Evolutionary conservation across 257 asterid genomes (phyloP).

Genomic region (Solanum medicagineum): DNA sequence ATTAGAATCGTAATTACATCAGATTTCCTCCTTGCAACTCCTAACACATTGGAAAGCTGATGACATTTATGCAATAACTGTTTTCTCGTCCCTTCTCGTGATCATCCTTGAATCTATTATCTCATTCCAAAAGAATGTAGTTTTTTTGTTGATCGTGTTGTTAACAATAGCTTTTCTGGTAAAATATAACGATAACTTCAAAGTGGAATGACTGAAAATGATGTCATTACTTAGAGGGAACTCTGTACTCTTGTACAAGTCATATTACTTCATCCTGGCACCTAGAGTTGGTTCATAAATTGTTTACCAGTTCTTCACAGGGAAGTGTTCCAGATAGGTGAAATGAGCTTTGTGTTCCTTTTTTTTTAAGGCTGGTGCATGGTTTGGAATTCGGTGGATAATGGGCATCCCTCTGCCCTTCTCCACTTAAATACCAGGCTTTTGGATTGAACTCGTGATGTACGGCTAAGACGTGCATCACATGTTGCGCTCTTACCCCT

Average conservation of each 20-base stretch:
- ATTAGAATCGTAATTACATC: neutral
- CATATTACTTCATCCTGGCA: neutral
- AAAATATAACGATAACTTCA: neutral
- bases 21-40: neutral
- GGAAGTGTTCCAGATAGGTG: neutral
- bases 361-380: neutral
- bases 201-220: neutral
- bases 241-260: neutral
- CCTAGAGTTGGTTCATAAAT: neutral
- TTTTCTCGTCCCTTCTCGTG: neutral
- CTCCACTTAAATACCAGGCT: neutral
- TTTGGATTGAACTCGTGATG: neutral
- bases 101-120: neutral
- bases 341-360: neutral
- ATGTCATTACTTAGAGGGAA: neutral
- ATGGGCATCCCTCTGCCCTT: neutral
- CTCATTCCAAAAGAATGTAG: neutral
- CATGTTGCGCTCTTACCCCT: neutral
- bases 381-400: neutral
- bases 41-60: neutral
- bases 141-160: neutral
- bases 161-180: neutral
- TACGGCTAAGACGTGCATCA: neutral
- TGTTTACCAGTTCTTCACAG: neutral
- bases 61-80: neutral